Evolutionary conservation across 176 grass and related monocot species (phyloP).

Genomic region (Tuctoria greenei): DNA sequence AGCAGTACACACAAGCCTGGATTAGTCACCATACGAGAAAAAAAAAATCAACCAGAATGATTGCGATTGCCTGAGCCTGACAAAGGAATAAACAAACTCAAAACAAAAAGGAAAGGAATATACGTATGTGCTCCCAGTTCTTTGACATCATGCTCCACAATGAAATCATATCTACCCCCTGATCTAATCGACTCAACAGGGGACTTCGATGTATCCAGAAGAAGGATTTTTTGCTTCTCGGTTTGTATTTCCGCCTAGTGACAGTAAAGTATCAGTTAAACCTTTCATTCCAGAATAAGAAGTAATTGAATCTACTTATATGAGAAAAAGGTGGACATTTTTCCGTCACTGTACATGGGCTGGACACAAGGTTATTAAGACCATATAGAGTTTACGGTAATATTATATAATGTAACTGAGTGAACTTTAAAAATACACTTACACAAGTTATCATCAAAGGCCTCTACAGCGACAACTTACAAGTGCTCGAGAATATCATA

Average conservation of each 20-base stretch:
- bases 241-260: slow-evolving; percentile 96
- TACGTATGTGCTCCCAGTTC: slow-evolving; percentile 94
- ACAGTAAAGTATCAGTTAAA: slow-evolving; percentile 30
- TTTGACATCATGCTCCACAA: slow-evolving; percentile 99
- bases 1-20: slow-evolving; percentile 95
- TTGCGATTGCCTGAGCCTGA: too few species aligned
- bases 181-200: slow-evolving; percentile 93
- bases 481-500: background rate
- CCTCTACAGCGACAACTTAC: background rate
- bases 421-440: background rate
- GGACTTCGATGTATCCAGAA: slow-evolving; percentile 88
- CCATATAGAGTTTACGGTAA: background rate
- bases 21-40: slow-evolving; percentile 39
- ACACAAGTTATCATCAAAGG: background rate
- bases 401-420: background rate
- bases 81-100: slow-evolving; percentile 10
- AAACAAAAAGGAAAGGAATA: slow-evolving; percentile 33
- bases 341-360: background rate
- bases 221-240: slow-evolving; percentile 80
- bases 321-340: background rate
- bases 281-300: slow-evolving; percentile 27
- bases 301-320: slow-evolving; percentile 7
- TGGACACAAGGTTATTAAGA: background rate
- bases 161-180: slow-evolving; percentile 96
- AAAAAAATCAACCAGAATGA: slow-evolving; percentile 19